A percentile compares a stretch with the other conserved stretches of the same genome.
These are phyloP conservation scores for Berkeleyomyces rouxiae DNA, from an alignment of 2,329 filamentous ascomycete species.

Conservation along the genomic window DNA sequence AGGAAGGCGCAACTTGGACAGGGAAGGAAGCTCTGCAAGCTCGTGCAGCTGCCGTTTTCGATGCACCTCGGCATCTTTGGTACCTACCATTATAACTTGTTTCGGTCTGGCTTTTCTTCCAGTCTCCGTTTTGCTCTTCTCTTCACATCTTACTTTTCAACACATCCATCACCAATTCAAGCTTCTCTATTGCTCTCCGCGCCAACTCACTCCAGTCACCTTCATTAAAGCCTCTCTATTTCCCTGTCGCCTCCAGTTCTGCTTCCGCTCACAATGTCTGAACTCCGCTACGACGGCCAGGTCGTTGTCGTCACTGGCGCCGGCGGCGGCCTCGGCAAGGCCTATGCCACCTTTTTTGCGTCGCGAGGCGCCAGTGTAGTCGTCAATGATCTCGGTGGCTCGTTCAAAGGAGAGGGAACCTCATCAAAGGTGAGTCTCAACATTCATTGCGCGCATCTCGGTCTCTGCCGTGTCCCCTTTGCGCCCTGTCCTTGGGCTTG, in stretches of 20 bases:
- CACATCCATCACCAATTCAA: background rate
- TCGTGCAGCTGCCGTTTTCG: background rate
- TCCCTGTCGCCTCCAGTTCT: background rate
- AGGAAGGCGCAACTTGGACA: background rate
- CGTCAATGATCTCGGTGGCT: slow-evolving; percentile 88
- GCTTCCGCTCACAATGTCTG: slow-evolving; percentile 33
- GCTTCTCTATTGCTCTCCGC: background rate
- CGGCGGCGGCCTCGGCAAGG: slow-evolving; percentile 62
- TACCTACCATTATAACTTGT: background rate
- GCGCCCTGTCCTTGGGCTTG: too few species aligned
- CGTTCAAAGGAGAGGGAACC: slow-evolving; percentile 81
- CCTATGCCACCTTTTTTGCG: slow-evolving; percentile 79
- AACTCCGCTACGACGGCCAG: slow-evolving; percentile 70
- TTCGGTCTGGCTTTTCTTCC: background rate
- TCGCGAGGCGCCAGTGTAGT: slow-evolving; percentile 86
- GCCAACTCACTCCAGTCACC: background rate
- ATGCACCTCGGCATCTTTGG: slow-evolving; percentile 1
- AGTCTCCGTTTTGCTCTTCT: background rate
- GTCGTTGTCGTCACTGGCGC: slow-evolving; percentile 71
- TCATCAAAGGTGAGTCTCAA: slow-evolving; percentile 54
- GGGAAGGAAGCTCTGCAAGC: background rate
- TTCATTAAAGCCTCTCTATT: background rate
- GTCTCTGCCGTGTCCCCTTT: too few species aligned
- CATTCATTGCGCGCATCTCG: background rate
- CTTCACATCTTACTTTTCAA: background rate